These are phyloP conservation scores for Neolentinus lepideus DNA, from an alignment of 1,284 basidiomycete genomes.

Conservation along the genomic window DNA sequence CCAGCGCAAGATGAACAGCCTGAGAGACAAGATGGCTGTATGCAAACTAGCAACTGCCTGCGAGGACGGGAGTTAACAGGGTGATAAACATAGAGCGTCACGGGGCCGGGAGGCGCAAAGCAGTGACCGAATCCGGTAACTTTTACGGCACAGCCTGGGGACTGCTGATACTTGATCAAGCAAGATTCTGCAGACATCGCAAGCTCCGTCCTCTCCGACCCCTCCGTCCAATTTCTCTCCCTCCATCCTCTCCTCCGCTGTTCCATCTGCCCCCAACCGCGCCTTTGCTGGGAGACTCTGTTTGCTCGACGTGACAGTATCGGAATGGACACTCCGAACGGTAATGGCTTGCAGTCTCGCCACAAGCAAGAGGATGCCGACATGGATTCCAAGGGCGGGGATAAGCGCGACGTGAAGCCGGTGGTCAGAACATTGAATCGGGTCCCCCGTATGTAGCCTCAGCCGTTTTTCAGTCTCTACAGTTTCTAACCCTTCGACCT, in stretches of 20 bases:
- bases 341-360: neutral
- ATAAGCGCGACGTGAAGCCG: constrained; percentile 60
- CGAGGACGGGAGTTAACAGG: neutral
- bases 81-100: neutral
- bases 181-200: constrained; percentile 1
- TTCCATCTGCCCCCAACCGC: neutral
- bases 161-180: constrained; percentile 2
- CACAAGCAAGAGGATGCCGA: constrained; percentile 36
- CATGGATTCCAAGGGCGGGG: constrained; percentile 26
- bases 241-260: neutral
- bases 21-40: neutral
- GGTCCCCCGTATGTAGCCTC: constrained; percentile 62
- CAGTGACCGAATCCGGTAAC: neutral
- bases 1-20: neutral
- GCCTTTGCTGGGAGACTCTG: neutral
- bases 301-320: neutral
- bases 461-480: constrained; percentile 8
- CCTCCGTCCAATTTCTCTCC: neutral
- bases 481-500: constrained; percentile 11
- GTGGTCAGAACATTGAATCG: constrained; percentile 69
- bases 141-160: constrained; percentile 1
- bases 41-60: neutral
- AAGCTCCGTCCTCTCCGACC: neutral
- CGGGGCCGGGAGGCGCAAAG: neutral
- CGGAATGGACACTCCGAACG: neutral